Conservation (phyloP, 164 flowering plant species). For the Akebia trifoliata region DNA sequence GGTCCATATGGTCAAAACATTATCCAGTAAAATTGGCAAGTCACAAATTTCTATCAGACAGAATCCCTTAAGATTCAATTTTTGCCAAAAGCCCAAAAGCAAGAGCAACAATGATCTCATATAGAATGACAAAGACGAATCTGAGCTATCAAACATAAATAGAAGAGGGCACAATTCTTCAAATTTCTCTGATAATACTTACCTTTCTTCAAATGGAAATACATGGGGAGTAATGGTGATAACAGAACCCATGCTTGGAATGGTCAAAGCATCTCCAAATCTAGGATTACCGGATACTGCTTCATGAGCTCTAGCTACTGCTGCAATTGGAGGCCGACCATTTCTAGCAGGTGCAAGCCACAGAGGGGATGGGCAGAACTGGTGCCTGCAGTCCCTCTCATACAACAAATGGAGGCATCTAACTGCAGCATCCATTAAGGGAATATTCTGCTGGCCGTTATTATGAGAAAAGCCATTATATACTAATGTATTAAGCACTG, state of each 20-base stretch:
- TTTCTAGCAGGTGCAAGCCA: slow-evolving; percentile 90
- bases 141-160: background rate
- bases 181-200: slow-evolving; percentile 1
- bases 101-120: background rate
- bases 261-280: slow-evolving; percentile 37
- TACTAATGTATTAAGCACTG: slow-evolving; percentile 80
- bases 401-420: slow-evolving; percentile 87
- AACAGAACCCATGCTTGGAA: slow-evolving; percentile 53
- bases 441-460: slow-evolving; percentile 34
- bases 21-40: too few relatives aligned
- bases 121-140: background rate
- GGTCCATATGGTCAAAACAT: too few relatives aligned
- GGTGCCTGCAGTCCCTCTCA: slow-evolving; percentile 97
- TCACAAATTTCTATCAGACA: too few relatives aligned
- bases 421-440: slow-evolving; percentile 76
- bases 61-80: background rate
- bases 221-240: slow-evolving; percentile 80
- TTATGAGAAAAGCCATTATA: slow-evolving; percentile 64
- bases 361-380: slow-evolving; percentile 69
- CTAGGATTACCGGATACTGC: slow-evolving; percentile 36
- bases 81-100: background rate
- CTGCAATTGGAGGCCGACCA: slow-evolving; percentile 77
- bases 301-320: slow-evolving; percentile 90
- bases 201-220: slow-evolving; percentile 97
- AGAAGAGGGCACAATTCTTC: slow-evolving; percentile 1